phyloP scores from a whole-genome alignment of 2,329 filamentous ascomycete genomes.

The Phialophora verrucosa region DNA sequence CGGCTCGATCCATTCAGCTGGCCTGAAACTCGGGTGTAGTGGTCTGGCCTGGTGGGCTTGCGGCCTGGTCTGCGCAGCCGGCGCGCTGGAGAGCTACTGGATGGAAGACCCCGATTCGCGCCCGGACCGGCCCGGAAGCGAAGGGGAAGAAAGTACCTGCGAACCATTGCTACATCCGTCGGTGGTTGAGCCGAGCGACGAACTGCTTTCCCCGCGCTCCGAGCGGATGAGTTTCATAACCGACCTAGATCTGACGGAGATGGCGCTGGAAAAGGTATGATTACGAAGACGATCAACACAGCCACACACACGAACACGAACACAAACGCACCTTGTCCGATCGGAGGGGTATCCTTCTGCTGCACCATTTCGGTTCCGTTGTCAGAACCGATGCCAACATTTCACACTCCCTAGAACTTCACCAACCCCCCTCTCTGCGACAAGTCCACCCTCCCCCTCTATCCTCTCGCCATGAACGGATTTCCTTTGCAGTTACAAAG shows the following conservation, averaged over 20 bases:
- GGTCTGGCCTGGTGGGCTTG: slow-evolving; percentile 94
- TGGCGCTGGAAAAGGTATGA: slow-evolving; percentile 25
- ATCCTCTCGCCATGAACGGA: background rate
- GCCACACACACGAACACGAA: background rate
- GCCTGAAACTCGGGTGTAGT: slow-evolving; percentile 79
- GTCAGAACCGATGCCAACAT: background rate
- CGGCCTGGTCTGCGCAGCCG: slow-evolving; percentile 74
- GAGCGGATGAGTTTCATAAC: slow-evolving; percentile 29
- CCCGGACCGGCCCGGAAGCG: slow-evolving; percentile 50
- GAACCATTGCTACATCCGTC: slow-evolving; percentile 42
- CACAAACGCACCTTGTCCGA: background rate
- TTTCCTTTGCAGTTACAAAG: slow-evolving; percentile 15
- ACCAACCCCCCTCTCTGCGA: background rate
- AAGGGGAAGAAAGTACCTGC: slow-evolving; percentile 47
- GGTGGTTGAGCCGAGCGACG: slow-evolving; percentile 33
- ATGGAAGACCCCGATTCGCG: slow-evolving; percentile 69
- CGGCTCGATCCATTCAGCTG: slow-evolving; percentile 80
- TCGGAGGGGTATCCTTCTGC: background rate
- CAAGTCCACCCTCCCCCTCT: slow-evolving; percentile 17
- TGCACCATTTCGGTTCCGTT: background rate
- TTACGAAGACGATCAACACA: slow-evolving; percentile 3
- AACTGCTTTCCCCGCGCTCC: slow-evolving; percentile 13
- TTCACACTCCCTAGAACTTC: background rate
- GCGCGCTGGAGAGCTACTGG: slow-evolving; percentile 74
- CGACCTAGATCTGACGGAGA: slow-evolving; percentile 35